Evolutionary conservation across 2,329 filamentous ascomycete species (phyloP).

Genomic region (Cercospora nicotianae): DNA sequence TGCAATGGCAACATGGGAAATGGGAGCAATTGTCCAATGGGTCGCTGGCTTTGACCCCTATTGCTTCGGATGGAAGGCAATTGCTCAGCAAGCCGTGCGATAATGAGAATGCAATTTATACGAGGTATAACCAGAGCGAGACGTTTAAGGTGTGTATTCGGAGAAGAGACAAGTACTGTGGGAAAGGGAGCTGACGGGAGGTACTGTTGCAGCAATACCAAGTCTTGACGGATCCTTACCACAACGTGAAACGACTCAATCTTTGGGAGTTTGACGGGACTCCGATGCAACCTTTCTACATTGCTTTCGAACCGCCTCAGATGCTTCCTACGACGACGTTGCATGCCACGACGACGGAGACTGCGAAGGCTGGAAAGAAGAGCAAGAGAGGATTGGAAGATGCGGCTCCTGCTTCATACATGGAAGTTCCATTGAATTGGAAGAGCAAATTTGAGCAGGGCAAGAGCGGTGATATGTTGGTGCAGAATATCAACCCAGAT

Average conservation of each 20-base stretch:
- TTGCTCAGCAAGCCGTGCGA: slow-evolving; percentile 64
- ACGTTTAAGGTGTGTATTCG: slow-evolving; percentile 55
- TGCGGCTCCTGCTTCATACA: background rate
- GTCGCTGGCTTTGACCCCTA: slow-evolving; percentile 60
- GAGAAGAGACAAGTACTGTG: background rate
- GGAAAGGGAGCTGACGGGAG: background rate
- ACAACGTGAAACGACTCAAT: slow-evolving; percentile 62
- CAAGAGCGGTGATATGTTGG: slow-evolving; percentile 34
- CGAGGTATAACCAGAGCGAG: slow-evolving; percentile 66
- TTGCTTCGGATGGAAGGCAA: slow-evolving; percentile 67
- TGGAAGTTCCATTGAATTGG: slow-evolving; percentile 42
- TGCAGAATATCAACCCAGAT: slow-evolving; percentile 45
- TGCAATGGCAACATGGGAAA: slow-evolving; percentile 72
- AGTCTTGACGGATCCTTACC: slow-evolving; percentile 59
- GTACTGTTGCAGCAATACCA: slow-evolving; percentile 43
- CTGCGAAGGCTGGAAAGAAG: slow-evolving; percentile 30
- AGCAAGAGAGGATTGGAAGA: slow-evolving; percentile 31
- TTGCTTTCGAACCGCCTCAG: slow-evolving; percentile 61
- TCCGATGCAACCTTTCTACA: slow-evolving; percentile 67
- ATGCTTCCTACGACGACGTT: slow-evolving; percentile 70
- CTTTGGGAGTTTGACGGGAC: slow-evolving; percentile 64
- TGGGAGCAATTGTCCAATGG: slow-evolving; percentile 59
- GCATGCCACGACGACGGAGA: slow-evolving; percentile 53
- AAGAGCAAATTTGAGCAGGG: slow-evolving; percentile 22
- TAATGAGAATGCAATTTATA: slow-evolving; percentile 58